Base-by-base conservation (phyloP, 345 rosid genomes). In the Corchorus olitorius region DNA sequence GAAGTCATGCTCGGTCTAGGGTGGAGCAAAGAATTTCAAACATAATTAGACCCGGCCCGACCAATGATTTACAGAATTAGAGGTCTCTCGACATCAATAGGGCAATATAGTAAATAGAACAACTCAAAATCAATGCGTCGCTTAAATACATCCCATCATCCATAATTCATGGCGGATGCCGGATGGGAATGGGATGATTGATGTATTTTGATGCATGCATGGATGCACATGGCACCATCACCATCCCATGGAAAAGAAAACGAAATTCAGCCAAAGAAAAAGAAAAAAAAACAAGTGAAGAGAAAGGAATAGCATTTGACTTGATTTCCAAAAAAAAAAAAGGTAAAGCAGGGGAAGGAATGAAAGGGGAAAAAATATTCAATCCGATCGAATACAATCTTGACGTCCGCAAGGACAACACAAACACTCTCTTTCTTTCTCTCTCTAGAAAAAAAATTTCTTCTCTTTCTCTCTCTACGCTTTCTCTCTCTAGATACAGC, bases 321-420 rank as follows among this genome's bases (percentile, higher is more conserved):
- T 84, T 82, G 73, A 53, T 65, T 77, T 59, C 64, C 64, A 64
- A 77, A 37, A 2, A 43, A 49, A 45, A 49, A 48, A 62, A 72
- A 61, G 16, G 73, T 43, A 43, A 63, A 14, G 35, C 5, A 14
- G 27, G 69, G 75, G 75, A 75, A 61, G 46, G 80, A 81, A 54
- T 45, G 82, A 45, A 76, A 16, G 1, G 16, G 70, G 8, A 34
- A 63, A 22, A 56, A 80, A 74, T 58, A 79, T 83, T 84, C 80
- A 86, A 87, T 77, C 86, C 54, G 83, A 89, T 89, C 72, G 84
- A 87, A 89, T 89, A 68, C 82, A 78, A 75, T 45, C 84, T 87
- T 89, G 90, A 89, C 93, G 93, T 89, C 93, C 96, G 90, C 89
- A 82, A 89, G 90, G 87, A 81, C 87, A 78, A 52, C 68, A 48